These are phyloP conservation scores for Chenopodium suecicum DNA, from an alignment of 148 eudicot genomes.

Conservation along the genomic window DNA sequence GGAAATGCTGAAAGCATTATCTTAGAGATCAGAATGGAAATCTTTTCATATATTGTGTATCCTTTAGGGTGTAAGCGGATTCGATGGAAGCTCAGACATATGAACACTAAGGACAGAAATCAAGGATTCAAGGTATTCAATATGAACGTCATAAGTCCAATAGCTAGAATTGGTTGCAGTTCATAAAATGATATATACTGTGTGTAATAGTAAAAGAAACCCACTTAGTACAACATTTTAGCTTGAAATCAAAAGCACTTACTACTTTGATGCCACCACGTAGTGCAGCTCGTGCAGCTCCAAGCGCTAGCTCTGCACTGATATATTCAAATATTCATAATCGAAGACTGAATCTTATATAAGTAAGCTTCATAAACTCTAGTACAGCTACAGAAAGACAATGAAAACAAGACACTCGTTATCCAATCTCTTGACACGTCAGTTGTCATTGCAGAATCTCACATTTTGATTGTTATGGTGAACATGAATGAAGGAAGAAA, in stretches of 20 bases:
- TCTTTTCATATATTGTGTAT: not conserved
- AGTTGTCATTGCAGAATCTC: too few species aligned
- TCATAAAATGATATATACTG: not conserved
- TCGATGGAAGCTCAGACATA: not conserved
- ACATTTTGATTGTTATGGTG: too few species aligned
- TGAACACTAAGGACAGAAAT: not conserved
- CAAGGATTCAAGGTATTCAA: not conserved
- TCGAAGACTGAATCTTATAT: not conserved
- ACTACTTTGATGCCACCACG: constrained; percentile 69
- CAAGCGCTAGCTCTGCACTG: constrained; percentile 75
- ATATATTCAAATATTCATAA: not conserved
- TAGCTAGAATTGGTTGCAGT: not conserved
- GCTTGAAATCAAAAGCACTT: constrained; percentile 29
- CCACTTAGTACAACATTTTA: not conserved
- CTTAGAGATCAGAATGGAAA: not conserved
- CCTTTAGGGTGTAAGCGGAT: not conserved
- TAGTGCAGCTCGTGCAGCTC: constrained; percentile 84
- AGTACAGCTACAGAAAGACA: not conserved
- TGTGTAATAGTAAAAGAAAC: not conserved
- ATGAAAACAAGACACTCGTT: not conserved
- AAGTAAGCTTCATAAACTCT: not conserved
- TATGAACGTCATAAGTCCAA: not conserved
- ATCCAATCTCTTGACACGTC: not conserved
- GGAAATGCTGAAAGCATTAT: not conserved
- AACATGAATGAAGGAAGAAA: too few species aligned